Percentiles rank a stretch among this genome's conserved stretches.
Conservation (phyloP, 2,329 filamentous ascomycete genomes). For the Dactylellina leptospora region DNA sequence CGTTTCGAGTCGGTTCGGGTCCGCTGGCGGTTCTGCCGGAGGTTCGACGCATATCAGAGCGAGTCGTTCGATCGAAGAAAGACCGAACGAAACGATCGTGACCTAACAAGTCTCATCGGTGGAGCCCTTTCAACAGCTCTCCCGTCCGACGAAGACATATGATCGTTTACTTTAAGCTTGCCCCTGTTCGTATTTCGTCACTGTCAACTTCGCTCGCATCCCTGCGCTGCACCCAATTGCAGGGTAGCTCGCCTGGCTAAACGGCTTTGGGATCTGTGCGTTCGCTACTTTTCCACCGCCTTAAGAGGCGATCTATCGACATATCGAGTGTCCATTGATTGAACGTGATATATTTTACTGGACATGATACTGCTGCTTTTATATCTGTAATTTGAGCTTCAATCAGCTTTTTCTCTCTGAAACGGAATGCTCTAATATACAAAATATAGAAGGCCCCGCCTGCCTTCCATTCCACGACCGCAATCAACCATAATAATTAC, state of each 20-base stretch:
- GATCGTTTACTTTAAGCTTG: not conserved
- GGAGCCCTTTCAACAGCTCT: not conserved
- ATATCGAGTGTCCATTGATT: too few species aligned
- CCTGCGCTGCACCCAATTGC: too few species aligned
- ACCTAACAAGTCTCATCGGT: not conserved
- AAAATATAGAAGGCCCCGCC: too few species aligned
- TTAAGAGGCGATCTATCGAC: too few species aligned
- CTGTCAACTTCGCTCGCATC: not conserved
- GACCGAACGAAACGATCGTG: too few species aligned
- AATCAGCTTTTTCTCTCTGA: not conserved
- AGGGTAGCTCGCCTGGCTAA: slow-evolving; percentile 36
- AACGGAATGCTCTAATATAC: not conserved
- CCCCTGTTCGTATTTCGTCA: slow-evolving; percentile 46
- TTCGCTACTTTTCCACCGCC: too few species aligned
- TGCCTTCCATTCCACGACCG: too few species aligned
- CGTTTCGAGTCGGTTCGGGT: not conserved
- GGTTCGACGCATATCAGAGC: not conserved
- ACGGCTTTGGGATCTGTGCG: slow-evolving; percentile 27
- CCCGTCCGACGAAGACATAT: not conserved
- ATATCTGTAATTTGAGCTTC: not conserved
- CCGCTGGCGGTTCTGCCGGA: not conserved
- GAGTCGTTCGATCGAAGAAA: too few species aligned
- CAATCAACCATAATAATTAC: too few species aligned
- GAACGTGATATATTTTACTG: too few species aligned
- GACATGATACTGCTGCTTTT: not conserved